phyloP scores from a whole-genome alignment of 176 grass and related monocot species.

The Lolium perenne region DNA sequence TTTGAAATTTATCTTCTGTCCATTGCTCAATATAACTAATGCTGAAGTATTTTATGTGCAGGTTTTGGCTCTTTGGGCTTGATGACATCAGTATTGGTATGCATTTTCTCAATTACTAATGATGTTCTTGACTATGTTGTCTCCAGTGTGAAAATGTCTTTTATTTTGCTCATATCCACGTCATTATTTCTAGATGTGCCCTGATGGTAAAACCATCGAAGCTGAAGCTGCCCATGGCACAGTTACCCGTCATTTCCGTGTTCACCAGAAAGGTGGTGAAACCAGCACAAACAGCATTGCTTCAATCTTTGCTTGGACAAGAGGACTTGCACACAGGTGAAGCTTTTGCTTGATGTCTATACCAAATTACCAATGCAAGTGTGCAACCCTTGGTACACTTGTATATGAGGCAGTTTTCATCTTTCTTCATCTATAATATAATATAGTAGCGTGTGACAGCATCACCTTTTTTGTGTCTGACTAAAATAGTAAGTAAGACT shows the following conservation, averaged over 20 bases:
- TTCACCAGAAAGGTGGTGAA: slow-evolving; percentile 94
- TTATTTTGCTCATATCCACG: not conserved
- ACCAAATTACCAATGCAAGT: not conserved
- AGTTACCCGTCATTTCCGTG: slow-evolving; percentile 94
- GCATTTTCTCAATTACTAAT: slow-evolving; percentile 26
- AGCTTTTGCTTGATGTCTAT: slow-evolving; percentile 5
- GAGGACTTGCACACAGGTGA: slow-evolving; percentile 94
- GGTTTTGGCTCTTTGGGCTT: slow-evolving; percentile 97
- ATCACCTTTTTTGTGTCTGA: not conserved
- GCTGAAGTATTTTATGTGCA: slow-evolving; percentile 44
- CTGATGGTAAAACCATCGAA: slow-evolving; percentile 98
- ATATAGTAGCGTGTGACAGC: not conserved
- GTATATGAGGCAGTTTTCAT: not conserved
- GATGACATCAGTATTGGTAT: slow-evolving; percentile 99
- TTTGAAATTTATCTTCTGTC: not conserved
- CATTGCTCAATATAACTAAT: slow-evolving; percentile 6
- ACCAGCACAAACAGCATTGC: slow-evolving; percentile 99
- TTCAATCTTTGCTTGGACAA: slow-evolving; percentile 98
- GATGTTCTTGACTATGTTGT: slow-evolving; percentile 20
- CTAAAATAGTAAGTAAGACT: slow-evolving; percentile 2
- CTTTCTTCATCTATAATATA: slow-evolving; percentile 16
- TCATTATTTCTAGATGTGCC: slow-evolving; percentile 70
- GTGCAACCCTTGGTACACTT: not conserved
- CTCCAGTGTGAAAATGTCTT: not conserved
- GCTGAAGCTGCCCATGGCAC: slow-evolving; percentile 98